These are phyloP conservation scores for Oxytropis ochrocephala DNA, from an alignment of 306 rosid genomes.

Conservation along the genomic window DNA sequence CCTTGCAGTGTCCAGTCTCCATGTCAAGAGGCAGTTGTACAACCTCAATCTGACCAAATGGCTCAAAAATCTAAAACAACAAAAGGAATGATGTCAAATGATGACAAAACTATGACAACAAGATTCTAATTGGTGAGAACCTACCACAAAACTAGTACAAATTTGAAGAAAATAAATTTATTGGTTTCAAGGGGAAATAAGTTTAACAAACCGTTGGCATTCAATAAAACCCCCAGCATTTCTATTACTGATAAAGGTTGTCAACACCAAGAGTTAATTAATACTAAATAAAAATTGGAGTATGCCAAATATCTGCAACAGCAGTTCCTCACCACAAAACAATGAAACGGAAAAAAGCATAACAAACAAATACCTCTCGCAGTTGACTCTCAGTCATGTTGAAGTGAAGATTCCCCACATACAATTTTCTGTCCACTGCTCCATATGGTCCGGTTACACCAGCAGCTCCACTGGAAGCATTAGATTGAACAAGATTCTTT, in stretches of 20 bases:
- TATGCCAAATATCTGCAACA: no score
- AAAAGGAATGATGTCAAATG: conserved; percentile 4
- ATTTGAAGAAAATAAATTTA: neutral
- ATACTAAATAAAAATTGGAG: no score
- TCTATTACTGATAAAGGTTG: no score
- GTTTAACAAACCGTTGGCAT: neutral
- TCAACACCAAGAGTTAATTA: no score
- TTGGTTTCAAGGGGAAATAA: neutral
- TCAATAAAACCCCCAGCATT: neutral
- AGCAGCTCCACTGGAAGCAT: conserved; percentile 58
- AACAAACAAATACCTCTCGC: conserved; percentile 63
- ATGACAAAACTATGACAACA: neutral
- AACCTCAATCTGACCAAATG: conserved; percentile 95
- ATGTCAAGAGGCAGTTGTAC: conserved; percentile 92
- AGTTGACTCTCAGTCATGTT: conserved; percentile 96
- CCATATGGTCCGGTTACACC: conserved; percentile 83
- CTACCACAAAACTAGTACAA: neutral
- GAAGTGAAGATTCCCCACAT: conserved; percentile 96
- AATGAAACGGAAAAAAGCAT: neutral
- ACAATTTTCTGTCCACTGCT: conserved; percentile 88
- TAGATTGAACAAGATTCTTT: conserved; percentile 95
- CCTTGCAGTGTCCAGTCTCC: conserved; percentile 99
- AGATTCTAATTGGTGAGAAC: neutral
- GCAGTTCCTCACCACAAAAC: neutral
- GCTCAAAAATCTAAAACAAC: conserved; percentile 77